Base-by-base conservation (phyloP, 129 eudicot species). In the Rutidosis leptorrhynchoides region DNA sequence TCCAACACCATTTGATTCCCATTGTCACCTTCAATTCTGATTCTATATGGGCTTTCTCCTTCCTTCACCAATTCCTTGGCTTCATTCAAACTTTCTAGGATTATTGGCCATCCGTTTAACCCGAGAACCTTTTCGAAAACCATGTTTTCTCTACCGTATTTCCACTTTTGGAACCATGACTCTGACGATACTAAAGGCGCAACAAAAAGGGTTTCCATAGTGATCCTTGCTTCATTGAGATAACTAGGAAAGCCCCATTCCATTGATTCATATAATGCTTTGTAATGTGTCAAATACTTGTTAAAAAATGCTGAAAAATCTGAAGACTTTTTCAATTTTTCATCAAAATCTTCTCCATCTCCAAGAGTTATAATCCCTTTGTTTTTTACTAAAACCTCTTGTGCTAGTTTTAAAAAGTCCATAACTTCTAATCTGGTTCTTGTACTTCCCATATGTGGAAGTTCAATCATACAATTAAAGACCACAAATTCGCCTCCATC, bases 361-460 rank as follows among this genome's bases (percentile, higher is more conserved):
- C 88, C 88, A 40, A 80, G 62, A 16, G 75, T 78, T 65, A 88
- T 7, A 25, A 84, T 63, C 51, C 96, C 96, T 64, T 79, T 52
- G 40, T 48, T 37, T 23, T 20, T 49, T 15, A 53, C 46, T 60
- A 79, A 57, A 6, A 76, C 6, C 25, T 46, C 58, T 46, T 82
- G 68, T 21, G 96, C 88, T 53, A 58, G 15, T 8, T 58, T 80
- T 24, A 88, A 20, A 51, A 84, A 88, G 49, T 82, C 82, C 24
- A 49, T 24, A 8, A 73, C 76, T 25, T 70, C 58, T 16, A 11
- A 74, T 68, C 69, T 62, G 28, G 69, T 70, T 30, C 82, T 70
- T 59, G 73, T 70, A 30, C 82, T 80, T 24, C 88, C 81, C 80
- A 78, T 84, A 64, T 88, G 90, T 55, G 95, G 95, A 60, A 88